Percentiles rank a stretch among this genome's conserved stretches.
These are phyloP conservation scores for Coelastrella sp. DNA, from an alignment of 139 green algal species.

Conservation along the genomic window DNA sequence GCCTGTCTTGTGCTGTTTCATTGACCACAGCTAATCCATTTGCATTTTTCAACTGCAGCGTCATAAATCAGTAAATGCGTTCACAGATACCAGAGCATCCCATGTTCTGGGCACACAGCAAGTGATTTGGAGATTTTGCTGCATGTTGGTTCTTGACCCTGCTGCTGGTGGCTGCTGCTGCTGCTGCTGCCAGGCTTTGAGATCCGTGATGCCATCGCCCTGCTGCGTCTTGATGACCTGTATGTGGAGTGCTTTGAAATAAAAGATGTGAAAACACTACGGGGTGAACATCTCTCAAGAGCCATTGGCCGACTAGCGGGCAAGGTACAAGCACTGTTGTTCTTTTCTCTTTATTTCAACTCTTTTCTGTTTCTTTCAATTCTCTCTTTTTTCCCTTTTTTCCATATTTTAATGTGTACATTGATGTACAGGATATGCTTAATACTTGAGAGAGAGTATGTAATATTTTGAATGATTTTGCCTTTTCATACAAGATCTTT, in stretches of 20 bases:
- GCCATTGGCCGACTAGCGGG: conserved; percentile 95
- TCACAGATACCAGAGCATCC: too few species aligned
- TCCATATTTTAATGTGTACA: too few species aligned
- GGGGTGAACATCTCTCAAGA: conserved; percentile 96
- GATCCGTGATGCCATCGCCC: conserved; percentile 93
- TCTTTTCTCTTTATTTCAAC: neutral
- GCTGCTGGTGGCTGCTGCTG: neutral
- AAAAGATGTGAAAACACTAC: conserved; percentile 98
- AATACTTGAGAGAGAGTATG: too few species aligned
- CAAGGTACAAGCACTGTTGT: conserved; percentile 69
- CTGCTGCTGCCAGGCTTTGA: conserved; percentile 54
- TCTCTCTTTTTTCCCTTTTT: too few species aligned
- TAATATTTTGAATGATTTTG: too few species aligned
- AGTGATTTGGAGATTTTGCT: neutral
- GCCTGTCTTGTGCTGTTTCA: neutral
- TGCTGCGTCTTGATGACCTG: conserved; percentile 97
- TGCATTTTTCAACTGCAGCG: too few species aligned
- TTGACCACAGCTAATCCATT: neutral
- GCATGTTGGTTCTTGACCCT: neutral
- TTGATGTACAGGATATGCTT: too few species aligned
- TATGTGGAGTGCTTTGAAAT: conserved; percentile 99
- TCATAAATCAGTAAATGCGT: too few species aligned
- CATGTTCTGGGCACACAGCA: too few species aligned
- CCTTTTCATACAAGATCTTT: too few species aligned
- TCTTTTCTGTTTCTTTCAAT: too few species aligned